phyloP scores from a whole-genome alignment of 768 basidiomycete genomes.

The Kwoniella pini region DNA sequence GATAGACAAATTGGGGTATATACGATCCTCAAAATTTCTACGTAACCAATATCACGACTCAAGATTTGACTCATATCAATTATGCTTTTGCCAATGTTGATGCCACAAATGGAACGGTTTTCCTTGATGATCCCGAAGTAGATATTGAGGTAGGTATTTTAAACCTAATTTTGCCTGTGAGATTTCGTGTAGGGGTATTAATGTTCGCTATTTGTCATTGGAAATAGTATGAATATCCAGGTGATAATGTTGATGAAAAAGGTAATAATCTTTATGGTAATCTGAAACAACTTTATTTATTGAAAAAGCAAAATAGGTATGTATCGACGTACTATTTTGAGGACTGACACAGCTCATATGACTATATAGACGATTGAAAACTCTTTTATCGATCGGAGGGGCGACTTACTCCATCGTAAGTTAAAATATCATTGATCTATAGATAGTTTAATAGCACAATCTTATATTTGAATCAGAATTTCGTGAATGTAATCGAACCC shows the following conservation, averaged over 20 bases:
- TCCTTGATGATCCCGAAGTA: slow-evolving; percentile 85
- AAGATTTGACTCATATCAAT: slow-evolving; percentile 88
- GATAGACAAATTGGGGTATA: slow-evolving; percentile 11
- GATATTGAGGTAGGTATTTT: slow-evolving; percentile 68
- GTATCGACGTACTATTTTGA: neutral
- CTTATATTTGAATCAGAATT: too few relatives aligned
- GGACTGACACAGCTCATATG: slow-evolving; percentile 34
- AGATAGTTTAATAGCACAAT: too few relatives aligned
- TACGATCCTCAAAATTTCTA: slow-evolving; percentile 13
- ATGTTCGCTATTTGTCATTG: neutral
- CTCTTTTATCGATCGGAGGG: slow-evolving; percentile 83
- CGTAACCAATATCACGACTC: slow-evolving; percentile 64
- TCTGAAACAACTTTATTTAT: slow-evolving; percentile 84
- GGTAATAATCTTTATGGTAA: slow-evolving; percentile 94
- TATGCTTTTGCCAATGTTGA: slow-evolving; percentile 91
- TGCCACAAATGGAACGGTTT: slow-evolving; percentile 78
- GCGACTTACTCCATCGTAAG: slow-evolving; percentile 58
- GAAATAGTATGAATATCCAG: slow-evolving; percentile 67
- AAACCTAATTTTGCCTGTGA: neutral
- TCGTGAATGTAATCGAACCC: slow-evolving; percentile 73
- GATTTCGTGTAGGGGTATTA: neutral
- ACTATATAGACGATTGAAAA: slow-evolving; percentile 60
- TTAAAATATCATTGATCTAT: too few relatives aligned
- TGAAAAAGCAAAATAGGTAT: slow-evolving; percentile 79
- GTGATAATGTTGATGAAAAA: slow-evolving; percentile 88